Evolutionary conservation across 345 rosid genomes (phyloP).

Genomic region (Eucalyptus cladocalyx): DNA sequence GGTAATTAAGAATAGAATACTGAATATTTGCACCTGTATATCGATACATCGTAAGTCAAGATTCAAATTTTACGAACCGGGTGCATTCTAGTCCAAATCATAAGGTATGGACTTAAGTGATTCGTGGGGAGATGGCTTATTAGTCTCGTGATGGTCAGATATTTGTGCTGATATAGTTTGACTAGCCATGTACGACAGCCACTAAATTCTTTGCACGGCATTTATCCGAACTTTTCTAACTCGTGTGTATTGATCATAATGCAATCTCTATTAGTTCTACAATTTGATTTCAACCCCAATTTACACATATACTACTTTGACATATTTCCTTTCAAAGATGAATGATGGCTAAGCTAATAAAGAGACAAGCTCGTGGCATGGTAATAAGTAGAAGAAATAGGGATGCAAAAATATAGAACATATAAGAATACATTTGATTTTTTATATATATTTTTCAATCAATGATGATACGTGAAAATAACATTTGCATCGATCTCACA

Average conservation of each 20-base stretch:
- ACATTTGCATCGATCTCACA: neutral
- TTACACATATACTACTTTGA: neutral
- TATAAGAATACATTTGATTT: too few species aligned
- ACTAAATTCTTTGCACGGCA: neutral
- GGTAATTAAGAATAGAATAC: neutral
- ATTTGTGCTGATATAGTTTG: neutral
- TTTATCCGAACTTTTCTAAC: neutral
- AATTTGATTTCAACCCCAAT: neutral
- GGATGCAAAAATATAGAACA: neutral
- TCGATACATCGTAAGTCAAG: neutral
- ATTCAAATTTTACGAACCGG: neutral
- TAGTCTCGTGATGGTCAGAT: neutral
- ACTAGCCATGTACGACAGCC: neutral
- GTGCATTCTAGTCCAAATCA: neutral
- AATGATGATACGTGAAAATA: neutral
- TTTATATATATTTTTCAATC: too few species aligned
- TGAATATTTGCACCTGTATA: neutral
- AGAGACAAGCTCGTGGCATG: neutral
- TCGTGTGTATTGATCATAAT: neutral
- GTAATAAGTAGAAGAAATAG: neutral
- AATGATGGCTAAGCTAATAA: neutral
- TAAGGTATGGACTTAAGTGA: neutral
- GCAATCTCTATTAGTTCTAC: neutral
- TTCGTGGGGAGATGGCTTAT: neutral
- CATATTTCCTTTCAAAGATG: neutral